Percentiles rank a stretch among this genome's conserved stretches.
Evolutionary conservation across 2,329 filamentous ascomycete genomes (phyloP).

Genomic region (Hortaea werneckii): DNA sequence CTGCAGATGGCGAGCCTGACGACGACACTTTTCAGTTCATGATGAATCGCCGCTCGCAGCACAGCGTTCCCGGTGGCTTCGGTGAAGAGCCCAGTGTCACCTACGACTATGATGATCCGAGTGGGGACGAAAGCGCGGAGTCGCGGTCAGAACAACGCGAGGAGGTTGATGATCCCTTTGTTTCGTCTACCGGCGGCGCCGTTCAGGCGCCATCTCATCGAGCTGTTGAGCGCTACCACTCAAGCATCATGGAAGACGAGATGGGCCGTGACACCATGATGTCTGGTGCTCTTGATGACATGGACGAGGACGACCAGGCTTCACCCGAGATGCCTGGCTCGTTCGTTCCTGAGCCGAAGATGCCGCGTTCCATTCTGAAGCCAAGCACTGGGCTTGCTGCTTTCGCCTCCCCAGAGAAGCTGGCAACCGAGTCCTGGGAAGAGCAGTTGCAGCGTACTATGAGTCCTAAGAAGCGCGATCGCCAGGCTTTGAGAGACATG

Average conservation of each 20-base stretch:
- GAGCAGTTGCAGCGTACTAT: conserved; percentile 90
- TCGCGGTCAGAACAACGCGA: conserved; percentile 24
- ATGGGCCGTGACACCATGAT: conserved; percentile 1
- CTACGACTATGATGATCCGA: conserved; percentile 45
- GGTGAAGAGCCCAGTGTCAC: conserved; percentile 37
- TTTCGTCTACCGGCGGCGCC: conserved; percentile 11
- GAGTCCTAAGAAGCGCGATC: conserved; percentile 85
- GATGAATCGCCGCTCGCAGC: conserved; percentile 34
- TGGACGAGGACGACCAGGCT: conserved; percentile 59
- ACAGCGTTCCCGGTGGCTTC: conserved; percentile 69
- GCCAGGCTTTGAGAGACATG: conserved; percentile 57
- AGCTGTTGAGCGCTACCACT: conserved; percentile 18
- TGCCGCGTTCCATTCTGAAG: conserved; percentile 42
- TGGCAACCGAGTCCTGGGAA: conserved; percentile 72
- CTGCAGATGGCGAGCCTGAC: conserved; percentile 10
- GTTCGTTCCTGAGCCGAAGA: conserved; percentile 60
- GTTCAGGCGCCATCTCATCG: conserved; percentile 20
- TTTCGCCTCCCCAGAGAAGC: conserved; percentile 45
- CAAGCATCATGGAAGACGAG: conserved; percentile 32
- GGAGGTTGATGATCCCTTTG: conserved; percentile 15
- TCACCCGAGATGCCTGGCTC: conserved; percentile 69
- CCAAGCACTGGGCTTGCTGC: conserved; percentile 22
- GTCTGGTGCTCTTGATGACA: not conserved
- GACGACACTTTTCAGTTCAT: conserved; percentile 50
- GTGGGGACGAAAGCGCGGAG: conserved; percentile 27